Conservation (phyloP, 2,329 filamentous ascomycete species). For the Emmonsiellopsis sp. region DNA sequence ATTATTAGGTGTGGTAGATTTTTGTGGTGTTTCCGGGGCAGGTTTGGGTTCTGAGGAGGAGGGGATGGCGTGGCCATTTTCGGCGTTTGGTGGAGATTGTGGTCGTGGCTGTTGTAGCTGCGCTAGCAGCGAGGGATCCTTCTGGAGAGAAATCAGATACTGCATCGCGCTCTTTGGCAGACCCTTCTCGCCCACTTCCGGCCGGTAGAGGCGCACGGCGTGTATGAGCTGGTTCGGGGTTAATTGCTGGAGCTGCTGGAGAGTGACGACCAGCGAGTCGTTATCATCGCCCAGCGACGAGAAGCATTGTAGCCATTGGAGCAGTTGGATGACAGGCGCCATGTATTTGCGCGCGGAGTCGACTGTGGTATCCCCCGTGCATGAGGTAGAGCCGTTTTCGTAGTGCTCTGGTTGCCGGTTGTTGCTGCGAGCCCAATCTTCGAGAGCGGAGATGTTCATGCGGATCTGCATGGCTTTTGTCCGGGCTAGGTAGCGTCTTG, state of each 20-base stretch:
- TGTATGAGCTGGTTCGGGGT: constrained; percentile 85
- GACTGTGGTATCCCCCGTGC: constrained; percentile 76
- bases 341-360: constrained; percentile 79
- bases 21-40: constrained; percentile 7
- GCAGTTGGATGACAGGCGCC: constrained; percentile 79
- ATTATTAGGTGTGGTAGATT: neutral
- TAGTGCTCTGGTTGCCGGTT: constrained; percentile 93
- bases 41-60: neutral
- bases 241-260: constrained; percentile 79
- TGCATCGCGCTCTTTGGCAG: constrained; percentile 81
- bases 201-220: constrained; percentile 82
- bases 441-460: constrained; percentile 92
- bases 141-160: constrained; percentile 72
- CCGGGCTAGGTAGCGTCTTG: constrained; percentile 82
- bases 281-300: constrained; percentile 87
- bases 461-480: constrained; percentile 99
- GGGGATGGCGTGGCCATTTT: neutral
- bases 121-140: constrained; percentile 55
- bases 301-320: constrained; percentile 98
- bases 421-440: constrained; percentile 92
- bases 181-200: constrained; percentile 90
- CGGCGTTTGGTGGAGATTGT: constrained; percentile 14
- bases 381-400: constrained; percentile 79
- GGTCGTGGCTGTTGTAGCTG: constrained; percentile 25
- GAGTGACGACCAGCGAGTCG: constrained; percentile 76